Conservation (phyloP, 257 asterid species). For the Penstemon barbatus region DNA sequence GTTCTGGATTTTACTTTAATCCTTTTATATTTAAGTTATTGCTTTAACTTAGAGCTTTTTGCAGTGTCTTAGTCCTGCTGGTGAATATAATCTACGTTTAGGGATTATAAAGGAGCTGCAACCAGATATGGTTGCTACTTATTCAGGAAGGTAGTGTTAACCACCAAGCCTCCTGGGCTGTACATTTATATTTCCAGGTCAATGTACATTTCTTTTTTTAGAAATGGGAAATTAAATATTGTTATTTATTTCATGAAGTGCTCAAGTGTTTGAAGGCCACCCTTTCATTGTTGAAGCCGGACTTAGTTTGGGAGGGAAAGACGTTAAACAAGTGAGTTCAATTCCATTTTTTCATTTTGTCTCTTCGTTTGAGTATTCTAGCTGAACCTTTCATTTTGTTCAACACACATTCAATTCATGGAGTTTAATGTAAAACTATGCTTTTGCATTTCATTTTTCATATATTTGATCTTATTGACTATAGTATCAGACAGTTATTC, state of each 20-base stretch:
- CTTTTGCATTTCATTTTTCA: conserved; percentile 7
- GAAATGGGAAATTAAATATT: conserved; percentile 13
- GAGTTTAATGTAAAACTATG: not conserved
- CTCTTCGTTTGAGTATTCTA: conserved; percentile 4
- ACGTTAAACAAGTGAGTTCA: conserved; percentile 78
- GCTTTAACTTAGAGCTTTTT: conserved; percentile 27
- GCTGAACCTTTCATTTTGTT: not conserved
- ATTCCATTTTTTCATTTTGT: not conserved
- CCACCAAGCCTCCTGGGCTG: conserved; percentile 3
- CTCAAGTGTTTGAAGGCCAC: conserved; percentile 96
- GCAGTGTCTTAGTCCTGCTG: conserved; percentile 95
- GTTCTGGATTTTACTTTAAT: conserved; percentile 9
- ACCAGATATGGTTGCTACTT: conserved; percentile 95
- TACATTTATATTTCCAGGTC: conserved; percentile 5
- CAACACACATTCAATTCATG: not conserved
- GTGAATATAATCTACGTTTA: conserved; percentile 83
- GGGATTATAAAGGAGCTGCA: conserved; percentile 90
- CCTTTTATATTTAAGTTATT: conserved; percentile 23
- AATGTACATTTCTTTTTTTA: conserved; percentile 19
- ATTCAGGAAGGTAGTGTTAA: conserved; percentile 75
- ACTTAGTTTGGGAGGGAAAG: conserved; percentile 89
- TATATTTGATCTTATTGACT: not conserved
- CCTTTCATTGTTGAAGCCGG: conserved; percentile 96
- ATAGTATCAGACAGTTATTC: not conserved
- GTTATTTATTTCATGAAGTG: conserved; percentile 45